Percentiles rank a stretch among this genome's conserved stretches.
Conservation (phyloP, 495 filamentous ascomycete genomes). For the Darksidea phi region DNA sequence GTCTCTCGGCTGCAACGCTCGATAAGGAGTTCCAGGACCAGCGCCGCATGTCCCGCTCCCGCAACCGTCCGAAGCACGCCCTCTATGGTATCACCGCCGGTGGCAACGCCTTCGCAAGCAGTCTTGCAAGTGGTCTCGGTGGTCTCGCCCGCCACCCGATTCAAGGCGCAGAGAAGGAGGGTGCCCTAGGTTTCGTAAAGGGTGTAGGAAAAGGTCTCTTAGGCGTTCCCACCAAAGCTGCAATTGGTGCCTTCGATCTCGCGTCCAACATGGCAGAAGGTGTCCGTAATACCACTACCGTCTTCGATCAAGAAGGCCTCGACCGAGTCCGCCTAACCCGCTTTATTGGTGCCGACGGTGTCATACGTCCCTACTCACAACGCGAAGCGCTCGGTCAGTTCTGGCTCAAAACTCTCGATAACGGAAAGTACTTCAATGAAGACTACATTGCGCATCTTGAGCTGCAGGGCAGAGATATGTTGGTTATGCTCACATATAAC, state of each 20-base stretch:
- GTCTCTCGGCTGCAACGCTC: conserved; percentile 86
- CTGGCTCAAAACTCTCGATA: conserved; percentile 97
- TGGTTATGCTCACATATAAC: conserved; percentile 92
- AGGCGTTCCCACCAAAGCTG: conserved; percentile 90
- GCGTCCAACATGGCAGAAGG: conserved; percentile 95
- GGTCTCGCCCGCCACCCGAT: conserved; percentile 90
- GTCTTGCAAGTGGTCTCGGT: conserved; percentile 87
- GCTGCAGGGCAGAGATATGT: conserved; percentile 82
- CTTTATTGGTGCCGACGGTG: conserved; percentile 86
- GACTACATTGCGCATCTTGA: conserved; percentile 96
- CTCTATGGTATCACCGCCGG: conserved; percentile 94
- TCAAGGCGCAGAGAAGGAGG: conserved; percentile 94
- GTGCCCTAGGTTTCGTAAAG: conserved; percentile 90
- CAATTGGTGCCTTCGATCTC: conserved; percentile 94
- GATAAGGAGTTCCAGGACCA: conserved; percentile 99
- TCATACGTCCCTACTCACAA: conserved; percentile 92
- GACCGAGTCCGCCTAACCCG: conserved; percentile 90
- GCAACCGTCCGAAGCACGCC: conserved; percentile 94
- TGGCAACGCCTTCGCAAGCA: conserved; percentile 89
- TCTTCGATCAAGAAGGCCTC: conserved; percentile 91
- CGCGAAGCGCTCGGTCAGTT: conserved; percentile 95
- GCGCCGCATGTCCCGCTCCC: conserved; percentile 85
- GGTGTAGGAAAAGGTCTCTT: conserved; percentile 93
- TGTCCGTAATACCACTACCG: conserved; percentile 96
- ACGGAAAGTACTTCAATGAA: conserved; percentile 96